Evolutionary conservation across 2,329 filamentous ascomycete species (phyloP), one percentile per base, ranked within the genome.

Genomic region (Cytospora paraplurivora): DNA sequence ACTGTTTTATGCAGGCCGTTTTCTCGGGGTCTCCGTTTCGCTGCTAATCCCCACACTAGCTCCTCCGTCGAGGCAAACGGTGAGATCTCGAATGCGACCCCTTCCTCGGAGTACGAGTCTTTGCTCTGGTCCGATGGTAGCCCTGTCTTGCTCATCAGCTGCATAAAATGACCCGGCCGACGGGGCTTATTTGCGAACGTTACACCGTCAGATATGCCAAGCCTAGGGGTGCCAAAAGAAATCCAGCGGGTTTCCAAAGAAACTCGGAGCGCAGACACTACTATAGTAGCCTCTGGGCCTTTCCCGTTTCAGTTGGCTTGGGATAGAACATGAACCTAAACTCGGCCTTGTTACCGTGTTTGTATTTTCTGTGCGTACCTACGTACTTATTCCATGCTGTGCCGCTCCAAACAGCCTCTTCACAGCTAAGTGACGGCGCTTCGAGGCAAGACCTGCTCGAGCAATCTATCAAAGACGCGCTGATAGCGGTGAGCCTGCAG

Each of bases 1-100:
- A 38, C 12, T 55, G 57, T n/a, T n/a, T n/a, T 15, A 49, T 52
- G 50, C 50, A 21, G 15, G n/a, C 59, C 51, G 51, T 61, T 59
- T 59, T 33, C 10, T 27, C 51, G 21, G 17, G 8, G n/a, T 19
- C 49, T 37, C 35, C 53, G 60, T 60, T 47, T 65, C 50, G 19
- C n/a, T 21, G 13, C 7, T n/a, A n/a, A 58, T 56, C 59, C 49
- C 59, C 59, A 62, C 59, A 58, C 21, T 4, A 65, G 59, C 59
- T 54, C 35, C 41, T 51, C 59, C 54, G 59, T 62, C 50, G 50
- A 54, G 50, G 53, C 56, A 47, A 58, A 44, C 47, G 56, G 52
- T 59, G 56, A 59, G 47, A 59, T 27, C 27, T 27, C 27, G 27
- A 27, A 27, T 27, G 27, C 27, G 27, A 27, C 27, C 27, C 27